phyloP scores from a whole-genome alignment of 371 early-diverging fungal species.

The Mucor lusitanicus region DNA sequence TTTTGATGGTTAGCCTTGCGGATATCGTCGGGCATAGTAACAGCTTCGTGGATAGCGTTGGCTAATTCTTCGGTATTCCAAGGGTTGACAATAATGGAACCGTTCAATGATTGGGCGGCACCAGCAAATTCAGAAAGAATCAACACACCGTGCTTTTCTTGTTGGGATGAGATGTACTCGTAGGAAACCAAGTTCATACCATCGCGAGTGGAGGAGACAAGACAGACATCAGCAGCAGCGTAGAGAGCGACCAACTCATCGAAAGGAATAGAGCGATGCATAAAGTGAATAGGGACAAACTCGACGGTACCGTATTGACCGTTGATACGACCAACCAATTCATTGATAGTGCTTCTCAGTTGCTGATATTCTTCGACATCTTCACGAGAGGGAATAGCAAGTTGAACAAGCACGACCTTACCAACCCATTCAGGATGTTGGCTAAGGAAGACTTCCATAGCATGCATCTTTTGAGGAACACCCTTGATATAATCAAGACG shows the following conservation, averaged over 20 bases:
- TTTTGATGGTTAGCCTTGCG: conserved; percentile 88
- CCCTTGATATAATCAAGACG: conserved; percentile 99
- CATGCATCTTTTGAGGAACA: conserved; percentile 97
- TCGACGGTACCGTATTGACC: conserved; percentile 93
- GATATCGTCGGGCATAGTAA: conserved; percentile 87
- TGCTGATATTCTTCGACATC: conserved; percentile 98
- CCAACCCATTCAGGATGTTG: conserved; percentile 94
- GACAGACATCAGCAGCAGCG: conserved; percentile 93
- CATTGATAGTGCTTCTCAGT: conserved; percentile 89
- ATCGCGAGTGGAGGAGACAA: conserved; percentile 98
- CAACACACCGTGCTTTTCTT: conserved; percentile 92
- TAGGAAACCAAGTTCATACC: conserved; percentile 99
- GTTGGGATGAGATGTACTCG: conserved; percentile 98
- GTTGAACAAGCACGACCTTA: conserved; percentile 95
- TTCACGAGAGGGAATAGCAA: conserved; percentile 96
- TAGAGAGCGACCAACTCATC: conserved; percentile 97
- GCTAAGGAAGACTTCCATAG: conserved; percentile 91
- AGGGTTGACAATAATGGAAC: conserved; percentile 96
- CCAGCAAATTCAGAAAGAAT: conserved; percentile 99
- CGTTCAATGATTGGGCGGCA: conserved; percentile 97
- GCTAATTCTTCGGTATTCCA: conserved; percentile 98
- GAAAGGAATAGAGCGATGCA: conserved; percentile 96
- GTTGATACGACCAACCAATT: conserved; percentile 96
- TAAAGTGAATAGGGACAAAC: conserved; percentile 96
- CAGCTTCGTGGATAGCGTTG: conserved; percentile 87